Base-by-base conservation (phyloP, 805 yeast species). In the Yarrowia keelungensis region DNA sequence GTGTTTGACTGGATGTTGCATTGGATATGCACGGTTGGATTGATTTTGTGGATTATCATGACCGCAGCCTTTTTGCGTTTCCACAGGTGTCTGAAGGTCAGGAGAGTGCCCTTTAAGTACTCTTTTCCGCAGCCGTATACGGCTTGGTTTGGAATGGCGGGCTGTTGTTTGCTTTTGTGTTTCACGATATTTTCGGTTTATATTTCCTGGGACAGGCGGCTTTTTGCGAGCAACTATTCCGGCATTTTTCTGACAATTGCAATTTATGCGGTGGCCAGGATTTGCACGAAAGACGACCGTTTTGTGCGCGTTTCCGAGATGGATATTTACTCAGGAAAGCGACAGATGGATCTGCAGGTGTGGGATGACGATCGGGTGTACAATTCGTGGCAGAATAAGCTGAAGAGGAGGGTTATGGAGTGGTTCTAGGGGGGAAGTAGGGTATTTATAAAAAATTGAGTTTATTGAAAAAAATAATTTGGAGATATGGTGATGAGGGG, bases 261-360 rank as follows among this genome's bases (percentile, higher is more conserved):
- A 0, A 81, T 85, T 46, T 89, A 84, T 73, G 16, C 81, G 39
- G 84, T 86, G 0, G 88, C 89, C 77, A 87, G 87, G 74, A 50
- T 86, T 0, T 38, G 54, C 16, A 49, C 54, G 2, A 15, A 26
- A 15, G 86, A 91, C 10, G 87, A 93, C 1, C 84, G 86, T 71
- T 79, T 88, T 11, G 90, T 87, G 66, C 83, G 90, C 62, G 78
- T 90, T 56, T 93, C 89, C 72, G 88, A 90, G 56, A 76, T 91
- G 70, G 97, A 92, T 76, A 83, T 89, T 75, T 97, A 92, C 76
- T 84, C 91, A 0, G 97, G 97, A 2, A 81, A 97, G 73, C 82
- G 95, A 64, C 97, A 91, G 75, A 86, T 88, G 79, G 97, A 92
- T 77, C 81, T 92, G 61, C 85, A 85, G 71, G 86, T 87, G 26